Conservation (phyloP, 2,329 filamentous ascomycete species). For the Trichoderma cornu-damae region DNA sequence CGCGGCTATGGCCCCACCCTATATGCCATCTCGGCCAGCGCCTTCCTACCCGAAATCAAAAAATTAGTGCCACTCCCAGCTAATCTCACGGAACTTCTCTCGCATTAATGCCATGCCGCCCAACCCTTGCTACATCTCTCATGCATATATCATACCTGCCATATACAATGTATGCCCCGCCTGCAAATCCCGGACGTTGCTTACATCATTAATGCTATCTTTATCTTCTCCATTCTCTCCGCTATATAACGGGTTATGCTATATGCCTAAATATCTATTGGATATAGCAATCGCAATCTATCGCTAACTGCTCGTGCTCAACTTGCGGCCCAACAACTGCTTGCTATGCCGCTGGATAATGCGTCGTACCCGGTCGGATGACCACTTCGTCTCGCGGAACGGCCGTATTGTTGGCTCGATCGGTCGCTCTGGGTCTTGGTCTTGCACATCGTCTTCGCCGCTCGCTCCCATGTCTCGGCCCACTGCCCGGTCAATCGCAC, state of each 20-base stretch:
- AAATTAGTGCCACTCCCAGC: background rate
- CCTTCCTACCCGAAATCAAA: background rate
- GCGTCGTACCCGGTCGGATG: background rate
- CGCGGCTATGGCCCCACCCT: too few species aligned
- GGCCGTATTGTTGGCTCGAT: background rate
- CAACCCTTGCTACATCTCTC: background rate
- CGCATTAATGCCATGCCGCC: background rate
- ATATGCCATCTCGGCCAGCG: background rate
- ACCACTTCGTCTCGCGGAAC: too few species aligned
- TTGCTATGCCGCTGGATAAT: background rate
- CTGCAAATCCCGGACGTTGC: background rate
- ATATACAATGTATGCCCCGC: background rate
- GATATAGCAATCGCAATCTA: background rate
- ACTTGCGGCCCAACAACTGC: background rate
- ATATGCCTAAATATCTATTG: background rate
- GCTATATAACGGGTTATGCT: background rate
- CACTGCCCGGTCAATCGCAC: background rate
- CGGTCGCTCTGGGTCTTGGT: background rate
- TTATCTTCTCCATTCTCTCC: background rate
- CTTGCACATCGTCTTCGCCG: background rate
- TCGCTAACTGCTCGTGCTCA: background rate
- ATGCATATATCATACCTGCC: background rate
- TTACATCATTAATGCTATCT: background rate
- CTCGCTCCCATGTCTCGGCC: background rate
- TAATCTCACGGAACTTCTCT: background rate